phyloP scores from a whole-genome alignment of 306 rosid genomes.

The Cucurbita moschata region DNA sequence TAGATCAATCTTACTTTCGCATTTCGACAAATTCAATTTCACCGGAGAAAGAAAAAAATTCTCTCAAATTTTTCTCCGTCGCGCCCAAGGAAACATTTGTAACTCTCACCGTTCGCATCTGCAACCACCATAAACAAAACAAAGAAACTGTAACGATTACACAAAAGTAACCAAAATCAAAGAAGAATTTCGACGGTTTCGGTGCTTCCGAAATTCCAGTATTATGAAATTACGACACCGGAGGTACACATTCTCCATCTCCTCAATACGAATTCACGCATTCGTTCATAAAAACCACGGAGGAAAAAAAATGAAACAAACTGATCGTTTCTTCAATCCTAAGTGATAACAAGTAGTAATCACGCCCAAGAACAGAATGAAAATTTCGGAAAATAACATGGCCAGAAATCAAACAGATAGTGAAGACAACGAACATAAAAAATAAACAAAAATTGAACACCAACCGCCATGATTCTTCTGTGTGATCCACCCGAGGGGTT shows the following conservation, averaged over 20 bases:
- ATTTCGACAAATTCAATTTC: conserved; percentile 34
- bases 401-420: background rate
- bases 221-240: background rate
- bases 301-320: background rate
- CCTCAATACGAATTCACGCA: background rate
- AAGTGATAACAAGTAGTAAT: background rate
- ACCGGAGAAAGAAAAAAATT: conserved; percentile 52
- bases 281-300: background rate
- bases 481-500: background rate
- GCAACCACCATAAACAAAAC: background rate
- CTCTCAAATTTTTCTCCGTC: conserved; percentile 36
- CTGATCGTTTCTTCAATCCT: background rate
- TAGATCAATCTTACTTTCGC: conserved; percentile 16
- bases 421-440: background rate
- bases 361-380: background rate
- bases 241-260: background rate
- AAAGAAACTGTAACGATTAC: background rate
- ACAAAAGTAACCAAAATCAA: background rate
- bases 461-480: background rate
- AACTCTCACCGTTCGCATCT: conserved; percentile 40
- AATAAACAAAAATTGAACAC: background rate
- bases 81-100: conserved; percentile 34
- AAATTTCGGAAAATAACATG: background rate
- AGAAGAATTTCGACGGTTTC: background rate
- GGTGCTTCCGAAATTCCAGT: background rate